phyloP scores from a whole-genome alignment of 1,139 yeast species.

The Sugiyamaella sp. region DNA sequence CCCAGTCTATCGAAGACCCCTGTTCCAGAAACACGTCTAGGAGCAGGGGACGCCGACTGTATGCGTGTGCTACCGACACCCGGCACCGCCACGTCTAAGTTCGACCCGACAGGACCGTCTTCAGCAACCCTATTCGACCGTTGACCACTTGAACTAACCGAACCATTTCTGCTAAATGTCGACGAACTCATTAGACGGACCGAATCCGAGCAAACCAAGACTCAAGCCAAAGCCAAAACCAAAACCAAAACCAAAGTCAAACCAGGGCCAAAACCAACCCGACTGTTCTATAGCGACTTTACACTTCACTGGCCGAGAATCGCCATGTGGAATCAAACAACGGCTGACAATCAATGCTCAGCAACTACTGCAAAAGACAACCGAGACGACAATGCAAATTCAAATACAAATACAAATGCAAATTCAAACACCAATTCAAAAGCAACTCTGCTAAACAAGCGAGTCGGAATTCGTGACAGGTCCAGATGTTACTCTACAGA shows the following conservation, averaged over 20 bases:
- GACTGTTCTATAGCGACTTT: neutral
- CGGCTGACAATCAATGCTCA: no score
- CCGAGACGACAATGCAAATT: no score
- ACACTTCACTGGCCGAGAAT: neutral
- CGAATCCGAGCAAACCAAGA: neutral
- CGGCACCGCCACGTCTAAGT: neutral
- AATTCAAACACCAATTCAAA: no score
- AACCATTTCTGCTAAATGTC: constrained; percentile 6
- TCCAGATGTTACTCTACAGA: no score
- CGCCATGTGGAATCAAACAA: constrained; percentile 11
- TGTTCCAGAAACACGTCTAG: neutral
- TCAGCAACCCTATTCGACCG: constrained; percentile 4
- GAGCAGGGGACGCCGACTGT: neutral
- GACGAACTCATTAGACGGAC: constrained; percentile 6
- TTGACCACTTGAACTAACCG: constrained; percentile 1
- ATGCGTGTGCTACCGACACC: neutral
- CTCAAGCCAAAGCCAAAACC: neutral
- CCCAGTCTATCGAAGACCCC: no score
- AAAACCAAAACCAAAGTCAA: neutral
- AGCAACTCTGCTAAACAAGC: no score
- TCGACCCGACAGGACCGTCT: neutral
- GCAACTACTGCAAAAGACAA: no score
- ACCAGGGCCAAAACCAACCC: neutral
- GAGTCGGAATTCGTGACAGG: no score
- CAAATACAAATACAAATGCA: no score